Conservation (phyloP, 2,329 filamentous ascomycete species). For the Purpureocillium takamizusanense region DNA sequence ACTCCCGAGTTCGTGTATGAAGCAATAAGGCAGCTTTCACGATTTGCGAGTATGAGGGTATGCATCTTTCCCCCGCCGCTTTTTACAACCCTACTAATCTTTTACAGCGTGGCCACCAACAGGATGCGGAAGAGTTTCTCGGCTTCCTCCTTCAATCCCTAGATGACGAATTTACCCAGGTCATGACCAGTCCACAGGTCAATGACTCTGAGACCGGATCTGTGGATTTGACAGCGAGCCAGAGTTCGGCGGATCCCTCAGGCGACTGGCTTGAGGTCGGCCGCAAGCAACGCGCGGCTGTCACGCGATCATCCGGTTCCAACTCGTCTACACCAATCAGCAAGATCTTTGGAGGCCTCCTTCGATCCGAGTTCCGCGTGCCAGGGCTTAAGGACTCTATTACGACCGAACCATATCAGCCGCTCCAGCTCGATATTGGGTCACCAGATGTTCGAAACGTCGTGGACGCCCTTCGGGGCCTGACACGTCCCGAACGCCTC, state of each 20-base stretch:
- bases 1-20: constrained; percentile 94
- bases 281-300: constrained; percentile 76
- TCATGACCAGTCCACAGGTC: constrained; percentile 45
- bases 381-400: constrained; percentile 84
- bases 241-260: constrained; percentile 20
- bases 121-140: constrained; percentile 95
- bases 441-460: constrained; percentile 82
- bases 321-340: constrained; percentile 73
- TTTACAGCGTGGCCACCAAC: constrained; percentile 76
- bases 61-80: constrained; percentile 20
- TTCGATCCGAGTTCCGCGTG: constrained; percentile 82
- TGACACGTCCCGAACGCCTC: constrained; percentile 77
- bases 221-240: constrained; percentile 17
- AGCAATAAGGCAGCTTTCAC: constrained; percentile 74
- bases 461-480: constrained; percentile 74
- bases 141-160: constrained; percentile 87
- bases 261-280: constrained; percentile 85
- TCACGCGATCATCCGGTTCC: constrained; percentile 78
- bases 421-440: constrained; percentile 89
- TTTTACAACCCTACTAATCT: not conserved
- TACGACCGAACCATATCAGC: constrained; percentile 87
- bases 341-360: constrained; percentile 86
- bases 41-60: constrained; percentile 88
- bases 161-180: constrained; percentile 80
- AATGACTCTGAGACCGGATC: constrained; percentile 27